phyloP scores from a whole-genome alignment of 805 yeast genomes.

The Wickerhamiella nectarea region DNA sequence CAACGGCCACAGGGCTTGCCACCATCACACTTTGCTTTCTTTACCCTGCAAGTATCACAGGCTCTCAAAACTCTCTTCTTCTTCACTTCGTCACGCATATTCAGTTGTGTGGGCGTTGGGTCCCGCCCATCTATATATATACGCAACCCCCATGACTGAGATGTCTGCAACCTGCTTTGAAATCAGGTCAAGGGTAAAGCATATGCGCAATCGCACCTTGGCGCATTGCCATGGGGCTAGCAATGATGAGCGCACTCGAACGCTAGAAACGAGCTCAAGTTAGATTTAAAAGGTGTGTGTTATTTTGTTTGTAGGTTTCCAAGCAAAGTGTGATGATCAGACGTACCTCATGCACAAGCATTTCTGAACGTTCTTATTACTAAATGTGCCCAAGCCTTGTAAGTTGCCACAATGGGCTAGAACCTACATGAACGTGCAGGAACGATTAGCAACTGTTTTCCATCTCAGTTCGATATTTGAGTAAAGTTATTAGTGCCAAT shows the following conservation, averaged over 20 bases:
- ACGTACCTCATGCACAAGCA: not conserved
- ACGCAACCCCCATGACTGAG: constrained; percentile 3
- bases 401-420: not conserved
- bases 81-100: constrained; percentile 8
- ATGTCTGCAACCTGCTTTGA: constrained; percentile 9
- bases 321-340: not conserved
- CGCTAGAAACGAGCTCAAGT: no score
- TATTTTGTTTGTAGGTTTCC: no score
- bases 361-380: not conserved
- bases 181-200: constrained; percentile 10
- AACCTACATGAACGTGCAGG: not conserved
- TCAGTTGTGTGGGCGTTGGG: not conserved
- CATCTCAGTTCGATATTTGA: no score
- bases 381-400: not conserved
- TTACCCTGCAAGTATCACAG: constrained; percentile 9
- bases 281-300: no score
- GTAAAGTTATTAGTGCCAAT: no score
- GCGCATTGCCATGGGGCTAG: not conserved
- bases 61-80: constrained; percentile 10
- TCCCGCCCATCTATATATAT: not conserved
- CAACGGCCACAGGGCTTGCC: constrained; percentile 9
- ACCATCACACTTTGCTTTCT: constrained; percentile 11
- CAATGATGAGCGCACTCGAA: not conserved
- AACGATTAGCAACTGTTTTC: no score
- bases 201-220: constrained; percentile 5